phyloP scores from a whole-genome alignment of 106 monocot genomes.

The Chionographis japonica region DNA sequence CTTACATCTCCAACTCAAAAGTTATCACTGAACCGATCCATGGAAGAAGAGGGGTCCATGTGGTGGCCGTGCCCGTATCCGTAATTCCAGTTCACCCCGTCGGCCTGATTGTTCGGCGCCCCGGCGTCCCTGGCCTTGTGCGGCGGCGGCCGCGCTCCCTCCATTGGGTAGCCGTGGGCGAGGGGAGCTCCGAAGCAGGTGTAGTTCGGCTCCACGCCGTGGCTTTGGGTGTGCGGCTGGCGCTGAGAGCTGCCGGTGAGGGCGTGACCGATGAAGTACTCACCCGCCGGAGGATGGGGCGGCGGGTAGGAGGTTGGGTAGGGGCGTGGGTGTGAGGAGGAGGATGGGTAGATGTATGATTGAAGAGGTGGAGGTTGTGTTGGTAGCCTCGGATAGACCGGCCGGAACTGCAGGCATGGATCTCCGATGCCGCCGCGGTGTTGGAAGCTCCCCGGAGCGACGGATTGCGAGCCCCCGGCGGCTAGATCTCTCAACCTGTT shows the following conservation, averaged over 20 bases:
- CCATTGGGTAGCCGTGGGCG: constrained; percentile 5
- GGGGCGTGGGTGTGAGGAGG: constrained; percentile 25
- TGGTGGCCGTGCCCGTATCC: constrained; percentile 26
- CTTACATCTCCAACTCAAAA: neutral
- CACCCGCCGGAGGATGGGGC: constrained; percentile 27
- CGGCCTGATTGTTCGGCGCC: constrained; percentile 15
- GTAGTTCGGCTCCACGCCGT: constrained; percentile 25
- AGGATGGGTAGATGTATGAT: constrained; percentile 37
- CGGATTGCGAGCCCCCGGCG: constrained; percentile 29
- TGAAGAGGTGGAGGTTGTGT: constrained; percentile 17
- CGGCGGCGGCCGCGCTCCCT: constrained; percentile 19
- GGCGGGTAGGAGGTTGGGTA: constrained; percentile 33
- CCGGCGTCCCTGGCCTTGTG: neutral
- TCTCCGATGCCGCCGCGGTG: constrained; percentile 31
- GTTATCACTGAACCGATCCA: neutral
- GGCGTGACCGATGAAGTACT: constrained; percentile 77
- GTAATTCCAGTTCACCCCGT: constrained; percentile 19
- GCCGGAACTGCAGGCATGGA: constrained; percentile 47
- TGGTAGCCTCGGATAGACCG: constrained; percentile 55
- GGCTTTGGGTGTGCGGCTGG: constrained; percentile 16
- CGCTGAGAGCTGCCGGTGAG: constrained; percentile 29
- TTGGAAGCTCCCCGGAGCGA: constrained; percentile 33
- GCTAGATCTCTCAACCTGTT: constrained; percentile 60
- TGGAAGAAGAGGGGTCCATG: constrained; percentile 9
- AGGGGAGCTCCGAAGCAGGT: constrained; percentile 33